Conservation (phyloP, 768 basidiomycete species). For the Nidularia sp. region DNA sequence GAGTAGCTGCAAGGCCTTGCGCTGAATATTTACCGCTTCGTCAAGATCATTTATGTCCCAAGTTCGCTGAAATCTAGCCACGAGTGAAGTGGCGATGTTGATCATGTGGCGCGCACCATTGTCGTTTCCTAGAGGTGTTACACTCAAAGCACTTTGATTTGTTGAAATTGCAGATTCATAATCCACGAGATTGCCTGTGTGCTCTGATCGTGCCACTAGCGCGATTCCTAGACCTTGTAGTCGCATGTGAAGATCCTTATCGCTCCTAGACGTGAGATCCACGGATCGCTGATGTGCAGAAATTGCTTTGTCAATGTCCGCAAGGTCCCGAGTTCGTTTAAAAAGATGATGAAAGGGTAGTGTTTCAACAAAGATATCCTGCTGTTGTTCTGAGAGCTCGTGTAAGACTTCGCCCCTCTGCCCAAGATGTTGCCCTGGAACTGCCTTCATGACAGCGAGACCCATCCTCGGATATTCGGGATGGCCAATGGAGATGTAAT, state of each 20-base stretch:
- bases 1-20: not conserved
- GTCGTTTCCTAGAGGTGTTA: not conserved
- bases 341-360: no score
- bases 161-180: conserved; percentile 8
- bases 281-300: not conserved
- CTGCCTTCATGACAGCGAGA: no score
- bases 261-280: not conserved
- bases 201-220: conserved; percentile 5
- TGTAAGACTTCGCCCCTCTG: no score
- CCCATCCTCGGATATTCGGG: no score
- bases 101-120: not conserved
- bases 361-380: no score
- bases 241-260: not conserved
- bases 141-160: conserved; percentile 2
- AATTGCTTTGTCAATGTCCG: not conserved
- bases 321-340: not conserved
- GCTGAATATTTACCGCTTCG: not conserved
- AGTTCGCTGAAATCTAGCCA: not conserved
- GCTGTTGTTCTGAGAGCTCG: no score
- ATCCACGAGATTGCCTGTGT: conserved; percentile 8
- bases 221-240: conserved; percentile 6
- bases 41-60: not conserved
- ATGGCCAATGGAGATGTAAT: no score
- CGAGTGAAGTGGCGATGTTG: not conserved
- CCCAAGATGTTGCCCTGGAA: no score